A percentile compares a stretch with the other conserved stretches of the same genome.
These are phyloP conservation scores for Blastobotrys parvus DNA, from an alignment of 805 yeast genomes.

Conservation along the genomic window DNA sequence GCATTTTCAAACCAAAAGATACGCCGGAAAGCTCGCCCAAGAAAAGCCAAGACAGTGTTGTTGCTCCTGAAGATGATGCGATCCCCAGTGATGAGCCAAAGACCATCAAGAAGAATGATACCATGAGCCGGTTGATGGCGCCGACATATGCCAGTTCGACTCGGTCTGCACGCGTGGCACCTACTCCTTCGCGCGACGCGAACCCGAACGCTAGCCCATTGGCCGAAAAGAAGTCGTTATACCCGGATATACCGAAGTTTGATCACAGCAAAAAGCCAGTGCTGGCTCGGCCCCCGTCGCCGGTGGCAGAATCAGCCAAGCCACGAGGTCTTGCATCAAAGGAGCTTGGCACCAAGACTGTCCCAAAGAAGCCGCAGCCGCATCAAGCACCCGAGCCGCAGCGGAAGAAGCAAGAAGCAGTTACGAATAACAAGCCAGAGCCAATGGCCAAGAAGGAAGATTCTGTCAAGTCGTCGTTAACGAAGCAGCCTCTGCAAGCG, in stretches of 20 bases:
- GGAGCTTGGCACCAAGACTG: not conserved
- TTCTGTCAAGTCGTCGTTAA: not conserved
- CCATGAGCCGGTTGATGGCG: constrained; percentile 12
- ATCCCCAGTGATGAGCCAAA: not conserved
- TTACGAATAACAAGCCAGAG: constrained; percentile 4
- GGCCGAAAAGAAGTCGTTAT: constrained; percentile 4
- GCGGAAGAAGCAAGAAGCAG: not conserved
- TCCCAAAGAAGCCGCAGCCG: not conserved
- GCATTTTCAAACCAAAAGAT: not conserved
- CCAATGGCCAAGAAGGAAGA: too few relatives aligned
- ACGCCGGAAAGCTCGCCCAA: too few relatives aligned
- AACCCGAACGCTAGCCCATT: constrained; percentile 5
- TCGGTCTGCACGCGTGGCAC: constrained; percentile 1
- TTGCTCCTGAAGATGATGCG: too few relatives aligned
- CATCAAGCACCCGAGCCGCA: not conserved
- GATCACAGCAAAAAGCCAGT: not conserved
- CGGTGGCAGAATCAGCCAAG: not conserved
- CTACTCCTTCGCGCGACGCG: not conserved
- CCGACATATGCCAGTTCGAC: constrained; percentile 15
- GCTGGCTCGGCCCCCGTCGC: not conserved
- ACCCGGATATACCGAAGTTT: not conserved
- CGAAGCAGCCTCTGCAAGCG: constrained; percentile 8
- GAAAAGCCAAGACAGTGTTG: not conserved
- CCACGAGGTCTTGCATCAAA: not conserved
- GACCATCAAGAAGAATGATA: constrained; percentile 1